These are phyloP conservation scores for Diaporthe longicolla DNA, from an alignment of 2,329 filamentous ascomycete genomes.

Conservation along the genomic window DNA sequence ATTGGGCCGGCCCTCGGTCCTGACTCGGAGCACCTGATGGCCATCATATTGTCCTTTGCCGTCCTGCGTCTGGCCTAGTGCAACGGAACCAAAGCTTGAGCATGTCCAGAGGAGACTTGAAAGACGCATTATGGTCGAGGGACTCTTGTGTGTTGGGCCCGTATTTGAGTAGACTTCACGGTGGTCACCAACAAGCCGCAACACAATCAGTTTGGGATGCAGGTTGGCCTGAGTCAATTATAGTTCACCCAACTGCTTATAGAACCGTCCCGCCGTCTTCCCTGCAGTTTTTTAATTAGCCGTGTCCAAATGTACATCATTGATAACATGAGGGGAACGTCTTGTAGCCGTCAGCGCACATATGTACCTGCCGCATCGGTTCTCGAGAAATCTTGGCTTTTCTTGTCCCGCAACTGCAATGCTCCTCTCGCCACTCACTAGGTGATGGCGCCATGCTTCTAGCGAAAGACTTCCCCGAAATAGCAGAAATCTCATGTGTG, in stretches of 20 bases:
- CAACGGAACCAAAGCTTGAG: neutral
- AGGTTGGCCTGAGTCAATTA: neutral
- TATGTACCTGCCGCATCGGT: slow-evolving; percentile 19
- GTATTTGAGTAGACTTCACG: neutral
- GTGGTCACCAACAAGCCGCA: neutral
- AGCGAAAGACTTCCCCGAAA: neutral
- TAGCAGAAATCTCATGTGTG: neutral
- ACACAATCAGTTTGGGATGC: neutral
- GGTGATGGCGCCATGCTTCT: slow-evolving; percentile 15
- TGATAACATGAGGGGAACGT: slow-evolving; percentile 28
- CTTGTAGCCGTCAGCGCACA: slow-evolving; percentile 32
- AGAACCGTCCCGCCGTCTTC: neutral
- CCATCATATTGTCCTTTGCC: neutral
- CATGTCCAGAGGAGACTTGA: neutral
- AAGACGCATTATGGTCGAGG: neutral
- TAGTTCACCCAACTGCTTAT: neutral
- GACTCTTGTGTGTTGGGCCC: too few species aligned
- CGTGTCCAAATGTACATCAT: neutral
- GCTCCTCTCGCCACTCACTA: slow-evolving; percentile 25
- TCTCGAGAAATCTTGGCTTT: slow-evolving; percentile 26
- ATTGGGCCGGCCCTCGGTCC: slow-evolving; percentile 1
- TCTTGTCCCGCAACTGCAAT: slow-evolving; percentile 26
- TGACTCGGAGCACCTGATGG: slow-evolving; percentile 1
- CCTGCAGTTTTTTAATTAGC: neutral
- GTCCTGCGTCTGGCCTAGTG: neutral